Evolutionary conservation across 1,139 yeast genomes (phyloP), one percentile per base, ranked within the genome.

Genomic region (Debaryomyces nepalensis): DNA sequence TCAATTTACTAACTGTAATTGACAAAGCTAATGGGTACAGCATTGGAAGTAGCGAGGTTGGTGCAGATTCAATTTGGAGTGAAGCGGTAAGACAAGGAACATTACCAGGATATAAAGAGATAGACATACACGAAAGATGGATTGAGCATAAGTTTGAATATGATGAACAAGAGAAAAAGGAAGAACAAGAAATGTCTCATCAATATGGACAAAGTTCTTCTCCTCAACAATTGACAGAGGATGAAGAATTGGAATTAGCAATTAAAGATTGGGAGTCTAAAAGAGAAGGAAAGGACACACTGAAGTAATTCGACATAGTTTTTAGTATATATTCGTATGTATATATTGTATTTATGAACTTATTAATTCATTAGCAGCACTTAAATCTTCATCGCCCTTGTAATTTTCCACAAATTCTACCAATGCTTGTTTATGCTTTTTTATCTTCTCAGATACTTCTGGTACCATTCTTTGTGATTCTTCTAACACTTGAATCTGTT

Each of bases 11-110:
- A 41, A 76, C 86, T 11, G 72, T 81, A 1, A 80, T 95, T 10
- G 99, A 95, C 59, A 89, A 87, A 58, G 95, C 97, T 2, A 87
- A 84, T 52, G 99, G 99, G 0, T 95, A 95, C 59, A 77, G 87
- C 52, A 90, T 88, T 68, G 99, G 99, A 0, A 70, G 90, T 2
- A 86, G 90, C 24, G 99, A 95, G 53, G 75, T 91, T 10, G 97
- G 97, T 3, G 98, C 98, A 12, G 99, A 95, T 59, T 79, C 95
- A 0, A 82, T 93, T 3, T 95, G 99, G 99, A 87, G 91, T 11
- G 97, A 91, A 53, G 97, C 97, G 0, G 79, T 93, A 1, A 75
- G 99, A 48, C 93, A 87, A 53, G 81, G 84, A 4, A 87, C 90
- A 2, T 64, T 69, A 41, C 72, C 75, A 0, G 79, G 76, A 3